These are phyloP conservation scores for Kappamyces sp. DNA, from an alignment of 192 early-diverging fungal species.

Conservation along the genomic window DNA sequence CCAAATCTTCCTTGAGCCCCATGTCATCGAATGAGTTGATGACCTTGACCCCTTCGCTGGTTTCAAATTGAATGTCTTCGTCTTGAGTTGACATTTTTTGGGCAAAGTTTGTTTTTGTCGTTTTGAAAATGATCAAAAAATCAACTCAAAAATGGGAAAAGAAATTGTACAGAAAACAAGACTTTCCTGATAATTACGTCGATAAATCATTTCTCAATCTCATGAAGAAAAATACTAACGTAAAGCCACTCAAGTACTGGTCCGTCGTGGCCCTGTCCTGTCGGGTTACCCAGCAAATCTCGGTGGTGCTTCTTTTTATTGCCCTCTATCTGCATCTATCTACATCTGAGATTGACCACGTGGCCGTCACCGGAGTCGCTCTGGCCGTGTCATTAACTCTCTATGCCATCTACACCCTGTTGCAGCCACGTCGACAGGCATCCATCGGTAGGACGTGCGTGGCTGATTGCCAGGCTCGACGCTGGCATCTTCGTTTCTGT, in stretches of 20 bases:
- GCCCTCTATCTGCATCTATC: constrained; percentile 5
- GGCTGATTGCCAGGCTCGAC: no score
- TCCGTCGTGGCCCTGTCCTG: constrained; percentile 1
- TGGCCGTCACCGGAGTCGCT: no score
- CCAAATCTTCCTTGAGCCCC: constrained; percentile 80
- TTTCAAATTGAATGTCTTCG: constrained; percentile 5
- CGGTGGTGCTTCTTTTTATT: constrained; percentile 11
- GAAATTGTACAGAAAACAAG: constrained; percentile 79
- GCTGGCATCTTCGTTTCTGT: no score
- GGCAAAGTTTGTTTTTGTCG: neutral
- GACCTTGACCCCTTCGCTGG: constrained; percentile 60
- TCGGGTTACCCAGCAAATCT: constrained; percentile 15
- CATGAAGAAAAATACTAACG: constrained; percentile 78
- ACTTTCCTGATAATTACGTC: constrained; percentile 88
- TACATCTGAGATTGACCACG: neutral
- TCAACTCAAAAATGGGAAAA: constrained; percentile 57
- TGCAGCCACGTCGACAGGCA: no score
- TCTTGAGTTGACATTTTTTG: neutral
- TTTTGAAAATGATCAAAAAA: neutral
- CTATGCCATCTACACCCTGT: no score
- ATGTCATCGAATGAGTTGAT: constrained; percentile 96
- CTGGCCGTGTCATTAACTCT: no score
- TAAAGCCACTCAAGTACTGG: constrained; percentile 4
- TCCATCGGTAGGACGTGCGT: no score
- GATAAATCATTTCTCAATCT: constrained; percentile 81